These are phyloP conservation scores for Stromatinia cepivora DNA, from an alignment of 2,329 filamentous ascomycete species.

Conservation along the genomic window DNA sequence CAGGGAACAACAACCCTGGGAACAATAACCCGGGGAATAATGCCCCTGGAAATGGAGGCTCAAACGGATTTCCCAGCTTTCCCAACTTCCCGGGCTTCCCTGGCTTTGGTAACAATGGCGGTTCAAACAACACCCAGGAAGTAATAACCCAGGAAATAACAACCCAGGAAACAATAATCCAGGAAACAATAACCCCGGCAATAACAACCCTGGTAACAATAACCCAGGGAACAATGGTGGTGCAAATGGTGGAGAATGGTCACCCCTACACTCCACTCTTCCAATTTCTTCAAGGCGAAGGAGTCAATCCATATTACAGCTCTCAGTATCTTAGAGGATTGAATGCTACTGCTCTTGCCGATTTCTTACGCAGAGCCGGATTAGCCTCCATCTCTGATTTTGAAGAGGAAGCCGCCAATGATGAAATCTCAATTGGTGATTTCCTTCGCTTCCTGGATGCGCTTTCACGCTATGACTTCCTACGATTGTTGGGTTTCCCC, in stretches of 20 bases:
- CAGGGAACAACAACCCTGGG: background rate
- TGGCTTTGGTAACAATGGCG: background rate
- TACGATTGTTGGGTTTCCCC: background rate
- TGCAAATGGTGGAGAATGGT: background rate
- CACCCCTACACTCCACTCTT: constrained; percentile 1
- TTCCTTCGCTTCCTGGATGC: background rate
- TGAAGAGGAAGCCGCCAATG: background rate
- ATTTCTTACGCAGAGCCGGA: background rate
- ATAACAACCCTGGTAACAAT: background rate
- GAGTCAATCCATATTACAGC: background rate
- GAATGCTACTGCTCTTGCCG: background rate
- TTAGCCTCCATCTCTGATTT: background rate
- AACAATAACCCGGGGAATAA: background rate
- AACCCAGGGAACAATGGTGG: background rate
- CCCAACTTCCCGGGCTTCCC: background rate
- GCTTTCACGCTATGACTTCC: background rate
- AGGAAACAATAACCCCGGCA: background rate
- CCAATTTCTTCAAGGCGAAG: background rate
- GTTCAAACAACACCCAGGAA: background rate
- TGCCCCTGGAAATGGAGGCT: background rate
- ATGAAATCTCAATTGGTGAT: constrained; percentile 3
- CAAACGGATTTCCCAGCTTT: background rate
- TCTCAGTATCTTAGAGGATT: background rate
- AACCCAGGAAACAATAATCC: background rate
- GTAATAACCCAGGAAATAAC: background rate